Evolutionary conservation across 164 flowering plant genomes (phyloP).

Genomic region (Cinnamomum micranthum): DNA sequence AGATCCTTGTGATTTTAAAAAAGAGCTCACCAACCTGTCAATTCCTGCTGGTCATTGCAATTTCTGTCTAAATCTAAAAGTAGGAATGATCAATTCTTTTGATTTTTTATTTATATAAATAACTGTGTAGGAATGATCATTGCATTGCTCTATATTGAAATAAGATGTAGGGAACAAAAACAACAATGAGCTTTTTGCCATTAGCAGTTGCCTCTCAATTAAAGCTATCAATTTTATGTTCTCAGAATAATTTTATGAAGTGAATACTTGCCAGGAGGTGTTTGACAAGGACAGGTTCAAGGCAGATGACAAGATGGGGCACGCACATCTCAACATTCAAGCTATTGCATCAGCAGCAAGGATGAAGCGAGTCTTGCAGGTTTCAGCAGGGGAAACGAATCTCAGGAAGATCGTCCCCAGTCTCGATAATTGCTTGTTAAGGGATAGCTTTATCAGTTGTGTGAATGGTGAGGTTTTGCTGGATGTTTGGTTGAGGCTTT

Average conservation of each 20-base stretch:
- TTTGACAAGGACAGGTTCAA: conserved; percentile 84
- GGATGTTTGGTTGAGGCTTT: conserved; percentile 67
- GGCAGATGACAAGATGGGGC: conserved; percentile 92
- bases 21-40: no score
- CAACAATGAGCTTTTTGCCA: neutral
- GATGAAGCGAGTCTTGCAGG: conserved; percentile 46
- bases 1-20: no score
- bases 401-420: conserved; percentile 65
- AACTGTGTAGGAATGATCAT: no score
- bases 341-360: conserved; percentile 60
- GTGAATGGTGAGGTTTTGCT: conserved; percentile 65
- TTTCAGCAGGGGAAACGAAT: conserved; percentile 47
- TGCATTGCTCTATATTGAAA: neutral
- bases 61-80: no score
- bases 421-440: conserved; percentile 55
- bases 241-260: neutral
- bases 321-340: conserved; percentile 60
- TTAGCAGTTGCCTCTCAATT: neutral
- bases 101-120: no score
- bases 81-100: no score
- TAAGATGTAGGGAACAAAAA: neutral
- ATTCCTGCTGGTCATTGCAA: no score
- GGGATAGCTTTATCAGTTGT: conserved; percentile 61
- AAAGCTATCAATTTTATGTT: neutral
- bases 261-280: conserved; percentile 56